Evolutionary conservation across 257 asterid genomes (phyloP), one percentile per base, ranked within the genome.

Genomic region (Orobanche coerulescens): DNA sequence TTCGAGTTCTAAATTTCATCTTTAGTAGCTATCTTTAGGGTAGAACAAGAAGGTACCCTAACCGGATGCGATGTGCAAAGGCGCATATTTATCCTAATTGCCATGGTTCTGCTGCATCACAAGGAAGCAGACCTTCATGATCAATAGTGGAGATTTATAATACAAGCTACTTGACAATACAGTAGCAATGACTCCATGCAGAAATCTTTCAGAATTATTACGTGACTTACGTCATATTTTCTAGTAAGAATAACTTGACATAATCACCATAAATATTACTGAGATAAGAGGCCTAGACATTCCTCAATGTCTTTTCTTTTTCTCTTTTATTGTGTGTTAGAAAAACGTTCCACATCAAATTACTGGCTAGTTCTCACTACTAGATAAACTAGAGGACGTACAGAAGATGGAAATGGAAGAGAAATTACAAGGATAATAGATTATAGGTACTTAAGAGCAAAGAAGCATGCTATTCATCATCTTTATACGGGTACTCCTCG

Each of bases 401-500:
- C 63, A 25, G 26, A 72, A 61, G 31, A 20, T 34, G 47, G 46
- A 61, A 73, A 51, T 51, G 40, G 44, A 49, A 61, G 59, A 22
- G 58, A 50, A 55, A 31, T 20, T 39, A 56, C 69, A 55, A 8
- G 61, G 64, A 61, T 54, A 30, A 6, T 46, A 39, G 67, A 57
- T 24, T 30, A 25, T 44, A 25, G 12, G 34, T 43, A 36, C 62
- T 64, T 14, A 13, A 7, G 28, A 58, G 62, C 52, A 59, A 43
- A 42, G 54, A 43, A 44, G 67, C 59, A 65, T 26, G 20, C 58
- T 58, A 93, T 90, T 93, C 99, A 3, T 93, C 99, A 51, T 93
- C 99, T 71, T 93, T 93, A 70, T 93, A 93, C 0, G 99, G 99
- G 77, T 93, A 93, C 73, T 93, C 99, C 84, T 89, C 97, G 0